Evolutionary conservation across 371 early-diverging fungal genomes (phyloP).

Genomic region (Haplosporangium sp.): DNA sequence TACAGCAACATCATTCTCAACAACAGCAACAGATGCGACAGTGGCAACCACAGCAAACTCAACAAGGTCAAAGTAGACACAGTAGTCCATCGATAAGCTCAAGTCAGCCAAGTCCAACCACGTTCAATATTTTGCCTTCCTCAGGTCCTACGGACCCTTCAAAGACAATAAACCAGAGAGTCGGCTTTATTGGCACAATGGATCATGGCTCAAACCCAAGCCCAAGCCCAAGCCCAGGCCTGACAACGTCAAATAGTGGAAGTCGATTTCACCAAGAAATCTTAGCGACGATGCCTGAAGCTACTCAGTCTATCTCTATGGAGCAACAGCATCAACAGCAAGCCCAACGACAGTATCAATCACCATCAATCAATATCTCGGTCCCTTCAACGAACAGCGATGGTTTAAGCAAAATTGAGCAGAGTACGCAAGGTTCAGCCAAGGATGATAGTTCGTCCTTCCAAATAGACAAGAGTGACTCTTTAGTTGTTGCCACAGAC

Average conservation of each 20-base stretch:
- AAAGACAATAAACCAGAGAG: slow-evolving; percentile 10
- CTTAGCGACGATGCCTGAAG: not conserved
- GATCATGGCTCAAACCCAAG: not conserved
- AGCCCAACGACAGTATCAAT: slow-evolving; percentile 12
- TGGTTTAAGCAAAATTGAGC: not conserved
- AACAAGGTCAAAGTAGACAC: slow-evolving; percentile 20
- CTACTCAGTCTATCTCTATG: slow-evolving; percentile 11
- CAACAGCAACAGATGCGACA: slow-evolving; percentile 14
- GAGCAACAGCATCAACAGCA: slow-evolving; percentile 22
- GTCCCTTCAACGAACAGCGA: not conserved
- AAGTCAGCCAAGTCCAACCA: slow-evolving; percentile 31
- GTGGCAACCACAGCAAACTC: slow-evolving; percentile 10
- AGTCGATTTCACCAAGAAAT: not conserved
- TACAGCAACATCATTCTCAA: slow-evolving; percentile 19
- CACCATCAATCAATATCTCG: slow-evolving; percentile 5
- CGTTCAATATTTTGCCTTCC: slow-evolving; percentile 35
- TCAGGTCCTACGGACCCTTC: not conserved
- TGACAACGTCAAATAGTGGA: not conserved
- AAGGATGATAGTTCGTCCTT: not conserved
- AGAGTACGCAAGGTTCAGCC: not conserved
- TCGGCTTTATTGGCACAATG: slow-evolving; percentile 27
- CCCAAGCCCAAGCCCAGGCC: slow-evolving; percentile 6
- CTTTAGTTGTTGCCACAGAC: not conserved
- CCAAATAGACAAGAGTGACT: not conserved
- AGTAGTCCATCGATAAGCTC: slow-evolving; percentile 49